phyloP scores from a whole-genome alignment of 2,329 filamentous ascomycete species.

The Zalaria sp. region DNA sequence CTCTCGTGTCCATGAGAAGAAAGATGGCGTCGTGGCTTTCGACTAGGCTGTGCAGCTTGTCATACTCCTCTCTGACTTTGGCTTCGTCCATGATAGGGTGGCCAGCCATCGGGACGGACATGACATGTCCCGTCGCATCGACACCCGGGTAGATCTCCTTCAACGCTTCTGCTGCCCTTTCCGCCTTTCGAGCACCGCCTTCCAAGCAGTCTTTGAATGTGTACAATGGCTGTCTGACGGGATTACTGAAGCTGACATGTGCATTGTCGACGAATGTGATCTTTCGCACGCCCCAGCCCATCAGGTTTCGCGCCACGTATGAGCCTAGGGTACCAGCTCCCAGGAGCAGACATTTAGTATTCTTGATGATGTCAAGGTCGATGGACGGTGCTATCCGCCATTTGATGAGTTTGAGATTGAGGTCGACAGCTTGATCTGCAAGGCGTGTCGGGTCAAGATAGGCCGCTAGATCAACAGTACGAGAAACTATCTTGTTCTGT shows the following conservation, averaged over 20 bases:
- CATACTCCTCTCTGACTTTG: slow-evolving; percentile 59
- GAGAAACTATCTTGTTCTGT: slow-evolving; percentile 61
- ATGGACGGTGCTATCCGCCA: slow-evolving; percentile 89
- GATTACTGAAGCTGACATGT: slow-evolving; percentile 87
- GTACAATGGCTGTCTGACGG: slow-evolving; percentile 87
- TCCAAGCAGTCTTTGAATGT: slow-evolving; percentile 76
- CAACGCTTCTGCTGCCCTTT: slow-evolving; percentile 64
- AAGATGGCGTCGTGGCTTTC: slow-evolving; percentile 84
- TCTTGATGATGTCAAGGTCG: slow-evolving; percentile 76
- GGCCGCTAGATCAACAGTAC: slow-evolving; percentile 69
- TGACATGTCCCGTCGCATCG: slow-evolving; percentile 61
- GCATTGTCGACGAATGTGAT: slow-evolving; percentile 96
- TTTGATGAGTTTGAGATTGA: slow-evolving; percentile 97
- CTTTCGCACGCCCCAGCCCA: slow-evolving; percentile 91
- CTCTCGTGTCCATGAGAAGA: slow-evolving; percentile 88
- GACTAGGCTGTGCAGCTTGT: slow-evolving; percentile 59
- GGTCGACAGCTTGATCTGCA: slow-evolving; percentile 85
- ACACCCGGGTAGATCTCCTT: slow-evolving; percentile 84
- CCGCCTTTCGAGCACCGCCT: slow-evolving; percentile 73
- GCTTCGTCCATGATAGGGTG: slow-evolving; percentile 68
- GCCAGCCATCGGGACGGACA: slow-evolving; percentile 90
- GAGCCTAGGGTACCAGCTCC: slow-evolving; percentile 88
- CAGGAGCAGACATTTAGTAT: slow-evolving; percentile 76
- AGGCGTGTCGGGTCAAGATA: slow-evolving; percentile 84
- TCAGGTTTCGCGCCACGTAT: slow-evolving; percentile 80